phyloP scores from a whole-genome alignment of 495 filamentous ascomycete species.

The Apiosordaria backusii region DNA sequence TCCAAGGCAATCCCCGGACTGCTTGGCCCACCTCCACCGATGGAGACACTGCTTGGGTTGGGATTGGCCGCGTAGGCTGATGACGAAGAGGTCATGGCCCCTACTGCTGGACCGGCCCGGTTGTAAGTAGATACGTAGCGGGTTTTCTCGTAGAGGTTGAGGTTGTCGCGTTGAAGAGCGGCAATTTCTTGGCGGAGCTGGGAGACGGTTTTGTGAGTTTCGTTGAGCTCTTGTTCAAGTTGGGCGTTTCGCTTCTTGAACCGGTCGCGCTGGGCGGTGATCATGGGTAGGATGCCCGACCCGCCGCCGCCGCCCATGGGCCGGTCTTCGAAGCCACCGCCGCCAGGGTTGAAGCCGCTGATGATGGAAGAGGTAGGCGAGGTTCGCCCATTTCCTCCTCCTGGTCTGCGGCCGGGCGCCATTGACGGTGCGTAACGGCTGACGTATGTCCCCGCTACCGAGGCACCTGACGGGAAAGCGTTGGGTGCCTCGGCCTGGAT shows the following conservation, averaged over 20 bases:
- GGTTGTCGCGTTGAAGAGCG: constrained; percentile 91
- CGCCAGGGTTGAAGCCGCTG: constrained; percentile 81
- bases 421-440: constrained; percentile 78
- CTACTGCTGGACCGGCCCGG: constrained; percentile 55
- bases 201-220: constrained; percentile 74
- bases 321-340: constrained; percentile 56
- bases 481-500: constrained; percentile 82
- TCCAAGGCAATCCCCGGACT: constrained; percentile 66
- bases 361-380: constrained; percentile 98
- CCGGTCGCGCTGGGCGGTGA: constrained; percentile 93
- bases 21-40: constrained; percentile 43
- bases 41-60: constrained; percentile 63
- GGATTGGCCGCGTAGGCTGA: constrained; percentile 70
- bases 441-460: constrained; percentile 87
- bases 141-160: constrained; percentile 96
- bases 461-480: constrained; percentile 79
- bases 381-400: constrained; percentile 48
- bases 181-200: constrained; percentile 87
- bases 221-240: constrained; percentile 85
- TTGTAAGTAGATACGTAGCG: constrained; percentile 92
- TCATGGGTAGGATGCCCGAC: constrained; percentile 93
- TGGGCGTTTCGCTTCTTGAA: constrained; percentile 96
- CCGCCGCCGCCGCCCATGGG: constrained; percentile 64
- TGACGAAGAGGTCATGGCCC: constrained; percentile 59
- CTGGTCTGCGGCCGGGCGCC: constrained; percentile 50